Evolutionary conservation across 768 basidiomycete genomes (phyloP), one percentile per base, ranked within the genome.

Genomic region (Pisolithus microcarpus): DNA sequence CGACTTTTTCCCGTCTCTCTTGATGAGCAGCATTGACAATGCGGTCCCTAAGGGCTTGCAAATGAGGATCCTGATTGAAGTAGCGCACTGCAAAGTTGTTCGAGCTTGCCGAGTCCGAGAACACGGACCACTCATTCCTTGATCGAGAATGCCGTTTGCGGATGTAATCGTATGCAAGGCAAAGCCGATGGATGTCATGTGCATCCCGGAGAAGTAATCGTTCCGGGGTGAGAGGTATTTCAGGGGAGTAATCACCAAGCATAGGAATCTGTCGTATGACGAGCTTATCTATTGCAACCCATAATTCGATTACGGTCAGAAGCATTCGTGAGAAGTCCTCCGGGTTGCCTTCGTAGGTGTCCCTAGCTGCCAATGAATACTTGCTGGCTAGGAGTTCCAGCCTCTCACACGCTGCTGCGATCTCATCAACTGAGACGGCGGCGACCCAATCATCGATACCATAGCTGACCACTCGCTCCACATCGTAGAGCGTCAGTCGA

Each of bases 241-340:
- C 76, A 0, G 79, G 76, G 10, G 75, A 72, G 49, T 76, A 80
- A 4, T 71, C 60, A 0, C 38, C 39, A 5, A 80, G 59, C 9
- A 78, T 63, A 2, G 78, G 72, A 13, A 59, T 57, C 38, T 65
- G 60, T 4, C 34, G 21, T 15, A 69, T 56, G 7, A 61, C 65
- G 16, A 71, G 37, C 15, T 52, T 63, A 55, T 78, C 76, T 8
- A 77, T 59, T 0, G 67, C 72, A 4, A 72, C 61, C 77, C 77
- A 78, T n/a, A 78, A 60, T 21, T 73, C 68, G 3, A 53, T 36
- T 3, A 53, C 36, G 4, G 52, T 53, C 38, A 77, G 59, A 44
- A 77, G 56, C 65, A 77, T 72, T 2, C 69, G 49, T 0, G 73
- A 75, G n/a, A 60, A 45, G 44, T 63, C 54, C 51, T 76, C 74